Base-by-base conservation (phyloP, 129 eudicot genomes). In the Tagetes patula region DNA sequence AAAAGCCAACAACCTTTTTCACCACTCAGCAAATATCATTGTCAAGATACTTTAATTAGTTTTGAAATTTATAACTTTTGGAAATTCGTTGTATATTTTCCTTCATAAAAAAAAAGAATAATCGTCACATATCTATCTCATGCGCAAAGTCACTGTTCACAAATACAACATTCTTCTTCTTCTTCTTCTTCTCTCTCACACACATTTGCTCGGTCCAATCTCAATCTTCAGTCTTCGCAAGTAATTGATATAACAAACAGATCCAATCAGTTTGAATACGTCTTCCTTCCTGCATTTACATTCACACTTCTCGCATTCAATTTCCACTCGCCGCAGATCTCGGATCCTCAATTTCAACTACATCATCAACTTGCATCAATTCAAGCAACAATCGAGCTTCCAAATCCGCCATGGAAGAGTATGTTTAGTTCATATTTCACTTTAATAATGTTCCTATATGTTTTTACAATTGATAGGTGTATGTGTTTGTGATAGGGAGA, bases 401-500 rank as follows among this genome's bases (percentile, higher is more conserved):
- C 31, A 36, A 63, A 65, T 75, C 78, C 20, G 65, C 43, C 54
- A 75, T 75, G 79, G 79, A 75, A 39, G 79, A 75, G 72, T 75
- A 75, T 13, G 79, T 40, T 36, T 64, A 65, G 33, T 65, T 75
- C 31, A 13, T 64, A 53, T 27, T 20, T 65, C 30, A 47, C 8
- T 63, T 48, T 38, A 7, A 20, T 49, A 38, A 20, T 30, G 53
- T 65, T 64, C 9, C 33, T 31, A 12, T 0, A 52, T 30, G 10
- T 64, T 54, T 49, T 63, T 55, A 4, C 12, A 65, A 41, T 37
- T 76, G 62, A 61, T 58, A 30, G 70, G 12, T 37, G 37, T 70
- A 14, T 71, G 58, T 53, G 52, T 78, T 33, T 78, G 30, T 78
- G 79, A 66, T 40, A 89, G 96, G 92, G 96, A 92, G 42, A 89